Conservation (phyloP, 1,284 basidiomycete genomes). For the Boletus coffeatus region DNA sequence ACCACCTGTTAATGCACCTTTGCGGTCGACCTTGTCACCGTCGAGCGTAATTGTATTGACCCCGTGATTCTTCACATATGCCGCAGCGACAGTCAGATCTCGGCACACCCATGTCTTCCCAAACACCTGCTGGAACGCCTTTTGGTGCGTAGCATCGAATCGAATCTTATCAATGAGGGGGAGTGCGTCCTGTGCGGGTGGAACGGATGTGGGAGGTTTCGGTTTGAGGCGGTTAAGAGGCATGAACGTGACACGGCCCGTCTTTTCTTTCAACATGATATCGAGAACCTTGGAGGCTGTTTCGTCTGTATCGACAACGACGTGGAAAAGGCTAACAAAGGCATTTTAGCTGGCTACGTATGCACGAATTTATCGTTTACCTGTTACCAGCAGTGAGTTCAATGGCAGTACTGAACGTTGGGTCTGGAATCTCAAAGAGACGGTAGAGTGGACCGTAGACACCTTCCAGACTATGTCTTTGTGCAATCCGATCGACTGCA, state of each 20-base stretch:
- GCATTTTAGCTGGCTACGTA: neutral
- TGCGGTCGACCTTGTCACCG: conserved; percentile 96
- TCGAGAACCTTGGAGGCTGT: conserved; percentile 88
- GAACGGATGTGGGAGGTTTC: conserved; percentile 52
- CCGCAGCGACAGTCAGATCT: conserved; percentile 87
- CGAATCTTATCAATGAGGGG: conserved; percentile 82
- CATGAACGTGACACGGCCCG: conserved; percentile 97
- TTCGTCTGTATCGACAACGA: conserved; percentile 94
- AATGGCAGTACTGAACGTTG: conserved; percentile 88
- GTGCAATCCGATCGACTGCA: conserved; percentile 79
- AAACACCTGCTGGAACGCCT: conserved; percentile 98
- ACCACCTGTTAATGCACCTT: conserved; percentile 93
- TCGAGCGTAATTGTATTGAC: conserved; percentile 98
- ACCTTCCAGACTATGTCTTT: conserved; percentile 65
- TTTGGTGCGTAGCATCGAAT: conserved; percentile 67
- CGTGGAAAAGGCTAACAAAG: conserved; percentile 77
- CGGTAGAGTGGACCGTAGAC: conserved; percentile 95
- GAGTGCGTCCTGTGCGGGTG: conserved; percentile 84
- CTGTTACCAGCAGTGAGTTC: conserved; percentile 94
- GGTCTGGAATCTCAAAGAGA: conserved; percentile 87
- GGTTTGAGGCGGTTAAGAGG: conserved; percentile 95
- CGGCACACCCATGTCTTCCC: conserved; percentile 95
- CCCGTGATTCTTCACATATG: conserved; percentile 91
- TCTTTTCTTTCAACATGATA: conserved; percentile 88
- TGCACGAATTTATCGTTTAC: conserved; percentile 35